Percentiles rank a stretch among this genome's conserved stretches.
Evolutionary conservation across 345 rosid genomes (phyloP).

Genomic region (Hibiscus trionum): DNA sequence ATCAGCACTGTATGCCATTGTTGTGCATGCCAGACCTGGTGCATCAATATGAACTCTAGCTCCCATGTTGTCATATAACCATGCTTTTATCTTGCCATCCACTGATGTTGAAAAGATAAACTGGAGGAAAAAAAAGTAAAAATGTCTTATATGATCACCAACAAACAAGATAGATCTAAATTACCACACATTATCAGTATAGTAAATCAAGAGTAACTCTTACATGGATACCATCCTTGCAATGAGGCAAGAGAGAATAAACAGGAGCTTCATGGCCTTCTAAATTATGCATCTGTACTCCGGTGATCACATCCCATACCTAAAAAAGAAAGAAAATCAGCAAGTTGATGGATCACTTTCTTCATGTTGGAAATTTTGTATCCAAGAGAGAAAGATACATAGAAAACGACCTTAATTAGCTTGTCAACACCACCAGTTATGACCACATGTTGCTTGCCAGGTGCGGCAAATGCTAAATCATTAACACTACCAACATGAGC

Average conservation of each 20-base stretch:
- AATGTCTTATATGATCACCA: background rate
- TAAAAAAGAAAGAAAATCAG: background rate
- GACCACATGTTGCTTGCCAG: slow-evolving; percentile 41
- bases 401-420: slow-evolving; percentile 37
- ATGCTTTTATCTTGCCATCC: slow-evolving; percentile 38
- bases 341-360: background rate
- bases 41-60: slow-evolving; percentile 29
- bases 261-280: slow-evolving; percentile 34
- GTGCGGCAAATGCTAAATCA: slow-evolving; percentile 54
- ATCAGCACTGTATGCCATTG: slow-evolving; percentile 30
- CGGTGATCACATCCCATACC: slow-evolving; percentile 35
- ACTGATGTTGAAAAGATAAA: slow-evolving; percentile 37
- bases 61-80: slow-evolving; percentile 30
- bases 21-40: slow-evolving; percentile 27
- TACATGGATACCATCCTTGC: slow-evolving; percentile 22
- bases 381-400: background rate
- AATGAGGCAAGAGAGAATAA: slow-evolving; percentile 27
- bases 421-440: slow-evolving; percentile 69
- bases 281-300: slow-evolving; percentile 15
- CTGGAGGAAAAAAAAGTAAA: slow-evolving; percentile 17
- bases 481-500: slow-evolving; percentile 62
- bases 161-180: slow-evolving; percentile 2
- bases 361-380: background rate
- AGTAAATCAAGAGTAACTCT: background rate
- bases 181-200: slow-evolving; percentile 2